Evolutionary conservation across 192 early-diverging fungal genomes (phyloP), one percentile per base, ranked within the genome.

Genomic region (Gaertneriomyces sp.): DNA sequence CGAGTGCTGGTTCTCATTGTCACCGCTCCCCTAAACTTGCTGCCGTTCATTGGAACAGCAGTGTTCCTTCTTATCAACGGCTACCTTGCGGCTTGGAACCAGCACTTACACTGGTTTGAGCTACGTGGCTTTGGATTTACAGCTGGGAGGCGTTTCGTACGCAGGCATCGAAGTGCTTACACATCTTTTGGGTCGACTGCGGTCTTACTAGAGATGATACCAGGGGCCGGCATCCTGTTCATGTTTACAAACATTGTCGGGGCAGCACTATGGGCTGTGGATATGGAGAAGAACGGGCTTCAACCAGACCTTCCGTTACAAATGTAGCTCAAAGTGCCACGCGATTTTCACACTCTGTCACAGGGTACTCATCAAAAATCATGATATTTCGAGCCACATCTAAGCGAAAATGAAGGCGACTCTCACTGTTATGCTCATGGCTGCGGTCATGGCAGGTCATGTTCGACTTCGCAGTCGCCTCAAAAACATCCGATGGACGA

Each of bases 231-330:
- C 54, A 46, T 85, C 33, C 7, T 89, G 3, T 89, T 89, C 49
- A 76, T 85, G 67, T 88, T 86, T 79, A 89, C 88, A 7, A 89
- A 89, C 58, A 75, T 83, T 42, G 80, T 89, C 6, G 86, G 85
- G 53, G 76, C 80, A 16, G 83, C 83, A 9, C 67, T 88, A 2
- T 88, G 86, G 82, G 81, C 85, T 2, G 76, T 71, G n/a, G 85
- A 87, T 60, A 54, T 85, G 57, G 82, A 85, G 61, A 76, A 73
- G 42, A 72, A 83, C 53, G 79, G 64, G 20, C 55, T 66, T 57
- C 16, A 39, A 25, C 64, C 64, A 7, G 64, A 43, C 39, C 53
- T 51, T 33, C 25, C 25, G 25, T 33, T 33, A 33, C 25, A 33
- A 33, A 2, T 33, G 25, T 33, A 33, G 25, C 0, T 33, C 25